Conservation (phyloP, 768 basidiomycete genomes). For the Gyrodon lividus region DNA sequence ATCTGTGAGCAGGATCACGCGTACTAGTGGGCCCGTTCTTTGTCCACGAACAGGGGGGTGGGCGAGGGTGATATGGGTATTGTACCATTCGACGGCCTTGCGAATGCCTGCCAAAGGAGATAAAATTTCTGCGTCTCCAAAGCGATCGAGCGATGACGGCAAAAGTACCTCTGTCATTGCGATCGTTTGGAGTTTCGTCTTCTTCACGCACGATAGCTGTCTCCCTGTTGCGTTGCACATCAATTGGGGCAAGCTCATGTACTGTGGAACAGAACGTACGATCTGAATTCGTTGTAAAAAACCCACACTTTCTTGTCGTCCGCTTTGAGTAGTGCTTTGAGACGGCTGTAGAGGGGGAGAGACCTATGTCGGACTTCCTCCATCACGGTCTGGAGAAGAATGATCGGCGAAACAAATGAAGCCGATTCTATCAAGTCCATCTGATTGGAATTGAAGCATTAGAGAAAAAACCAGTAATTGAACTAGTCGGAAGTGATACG, state of each 20-base stretch:
- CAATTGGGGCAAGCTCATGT: neutral
- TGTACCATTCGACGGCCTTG: constrained; percentile 86
- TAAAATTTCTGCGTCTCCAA: no score
- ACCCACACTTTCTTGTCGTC: constrained; percentile 87
- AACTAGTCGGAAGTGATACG: constrained; percentile 12
- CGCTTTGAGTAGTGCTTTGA: constrained; percentile 78
- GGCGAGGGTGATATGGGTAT: constrained; percentile 59
- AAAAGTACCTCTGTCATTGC: constrained; percentile 84
- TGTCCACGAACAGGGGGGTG: constrained; percentile 54
- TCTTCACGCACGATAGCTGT: constrained; percentile 78
- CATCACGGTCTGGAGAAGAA: constrained; percentile 92
- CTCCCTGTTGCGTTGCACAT: constrained; percentile 46
- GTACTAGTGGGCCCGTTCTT: constrained; percentile 44
- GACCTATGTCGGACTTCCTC: constrained; percentile 96
- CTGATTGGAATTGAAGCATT: constrained; percentile 37
- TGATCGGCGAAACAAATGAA: constrained; percentile 73
- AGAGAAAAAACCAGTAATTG: no score
- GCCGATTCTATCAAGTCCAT: constrained; percentile 92
- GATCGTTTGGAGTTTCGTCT: constrained; percentile 86
- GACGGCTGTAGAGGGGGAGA: constrained; percentile 87
- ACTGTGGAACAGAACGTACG: constrained; percentile 48
- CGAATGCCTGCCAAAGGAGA: constrained; percentile 70
- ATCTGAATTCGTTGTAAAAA: constrained; percentile 85
- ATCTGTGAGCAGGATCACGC: constrained; percentile 83
- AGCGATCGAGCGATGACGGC: neutral